Evolutionary conservation across 208 protist genomes (phyloP), one percentile per base, ranked within the genome.

Genomic region (Porcisia hertigi): DNA sequence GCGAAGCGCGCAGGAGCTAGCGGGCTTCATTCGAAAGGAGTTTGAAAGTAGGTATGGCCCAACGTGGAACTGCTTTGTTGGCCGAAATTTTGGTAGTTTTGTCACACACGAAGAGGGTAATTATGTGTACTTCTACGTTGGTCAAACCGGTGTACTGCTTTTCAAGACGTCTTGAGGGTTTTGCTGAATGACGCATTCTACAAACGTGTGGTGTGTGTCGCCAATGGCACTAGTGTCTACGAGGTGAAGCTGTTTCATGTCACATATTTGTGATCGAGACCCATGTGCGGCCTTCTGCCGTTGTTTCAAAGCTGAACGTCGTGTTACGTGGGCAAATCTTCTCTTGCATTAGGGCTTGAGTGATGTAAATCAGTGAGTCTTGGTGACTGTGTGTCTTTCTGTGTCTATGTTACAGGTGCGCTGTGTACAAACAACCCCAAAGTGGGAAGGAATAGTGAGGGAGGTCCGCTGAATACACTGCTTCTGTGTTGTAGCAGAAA

Each of bases 91-190:
- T 90, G 99, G 99, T 59, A 99, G 99, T 71, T 99, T 99, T 86
- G 99, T 99, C 49, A 99, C 99, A 0, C 99, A 99, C 83, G 99
- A 99, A 86, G 99, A 99, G 49, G 96, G 94, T 64, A 64, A 95
- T 77, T 99, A 99, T 88, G 99, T 99, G 71, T 99, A 99, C 93
- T 99, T 99, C 88, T 99, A 99, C 84, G 83, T 99, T 57, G 99
- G 99, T n/a, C 98, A 99, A 87, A 98, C 99, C 34, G 99, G 98
- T 66, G 92, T 99, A 77, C 92, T 99, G 47, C 85, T 99, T 41
- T 99, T 99, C 84, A 97, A 97, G 74, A 92, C 87, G 1, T 92
- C 88, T 9, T 96, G 59, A 53, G 20, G 34, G 14, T 43, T 66
- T 49, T n/a, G 62, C 2, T 3, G 62, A 66, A 49, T 11, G 14